Conservation (phyloP, 2,329 filamentous ascomycete genomes). For the Fusarium cyanostomum region DNA sequence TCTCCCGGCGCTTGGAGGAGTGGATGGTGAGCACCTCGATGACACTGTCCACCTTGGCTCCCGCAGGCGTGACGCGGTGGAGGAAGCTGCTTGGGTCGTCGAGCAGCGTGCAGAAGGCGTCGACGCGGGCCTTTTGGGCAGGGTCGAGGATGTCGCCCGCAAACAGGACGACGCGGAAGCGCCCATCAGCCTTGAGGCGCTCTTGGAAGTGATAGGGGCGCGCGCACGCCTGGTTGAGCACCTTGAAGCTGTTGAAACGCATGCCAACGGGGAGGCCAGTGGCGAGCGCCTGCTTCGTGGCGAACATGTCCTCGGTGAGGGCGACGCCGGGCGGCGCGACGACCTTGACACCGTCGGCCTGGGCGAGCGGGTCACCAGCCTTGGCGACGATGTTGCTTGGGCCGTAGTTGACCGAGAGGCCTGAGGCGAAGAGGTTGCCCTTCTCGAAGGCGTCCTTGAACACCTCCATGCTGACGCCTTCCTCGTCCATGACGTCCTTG, state of each 20-base stretch:
- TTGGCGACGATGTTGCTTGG: constrained; percentile 29
- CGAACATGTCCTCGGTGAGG: not conserved
- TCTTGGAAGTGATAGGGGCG: constrained; percentile 69
- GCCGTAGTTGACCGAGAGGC: constrained; percentile 24
- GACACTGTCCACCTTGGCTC: constrained; percentile 42
- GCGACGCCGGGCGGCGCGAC: not conserved
- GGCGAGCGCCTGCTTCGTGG: constrained; percentile 44
- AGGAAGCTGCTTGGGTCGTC: constrained; percentile 53
- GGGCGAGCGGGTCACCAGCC: not conserved
- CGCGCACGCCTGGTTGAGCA: constrained; percentile 65
- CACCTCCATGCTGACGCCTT: constrained; percentile 68
- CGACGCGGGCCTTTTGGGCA: constrained; percentile 46
- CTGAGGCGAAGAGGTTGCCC: constrained; percentile 55
- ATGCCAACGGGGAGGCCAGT: constrained; percentile 58
- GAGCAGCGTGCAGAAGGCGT: constrained; percentile 42
- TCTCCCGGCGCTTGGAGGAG: constrained; percentile 57
- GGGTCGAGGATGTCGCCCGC: constrained; percentile 63
- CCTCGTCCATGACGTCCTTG: constrained; percentile 68
- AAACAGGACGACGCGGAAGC: constrained; percentile 69
- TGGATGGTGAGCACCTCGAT: constrained; percentile 72
- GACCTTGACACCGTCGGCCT: constrained; percentile 6
- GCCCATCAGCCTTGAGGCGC: constrained; percentile 59
- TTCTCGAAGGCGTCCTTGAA: constrained; percentile 71
- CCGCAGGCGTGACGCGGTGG: constrained; percentile 42
- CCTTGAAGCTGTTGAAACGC: constrained; percentile 67